Conservation (phyloP, 768 basidiomycete species). For the Pleurotus sapidus region DNA sequence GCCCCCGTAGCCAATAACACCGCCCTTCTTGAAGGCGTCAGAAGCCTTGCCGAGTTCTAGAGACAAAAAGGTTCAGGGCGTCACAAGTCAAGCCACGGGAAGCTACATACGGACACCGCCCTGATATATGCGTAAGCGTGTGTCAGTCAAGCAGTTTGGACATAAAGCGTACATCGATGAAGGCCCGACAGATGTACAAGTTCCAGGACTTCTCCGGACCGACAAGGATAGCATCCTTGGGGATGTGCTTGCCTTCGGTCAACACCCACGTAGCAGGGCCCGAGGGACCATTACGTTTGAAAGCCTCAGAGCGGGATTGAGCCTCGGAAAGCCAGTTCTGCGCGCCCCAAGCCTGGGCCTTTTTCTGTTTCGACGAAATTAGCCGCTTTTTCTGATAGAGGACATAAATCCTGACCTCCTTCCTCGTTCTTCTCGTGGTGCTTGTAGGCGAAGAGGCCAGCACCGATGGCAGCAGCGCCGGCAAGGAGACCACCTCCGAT, state of each 20-base stretch:
- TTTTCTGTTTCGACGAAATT: conserved; percentile 5
- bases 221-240: conserved; percentile 52
- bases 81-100: background rate
- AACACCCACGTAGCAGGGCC: conserved; percentile 62
- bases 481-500: conserved; percentile 62
- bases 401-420: conserved; percentile 40
- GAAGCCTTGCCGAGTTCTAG: conserved; percentile 70
- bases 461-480: conserved; percentile 50
- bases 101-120: conserved; percentile 8
- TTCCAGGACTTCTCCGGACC: conserved; percentile 50
- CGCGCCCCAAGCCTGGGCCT: conserved; percentile 46
- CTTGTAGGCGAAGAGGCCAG: conserved; percentile 50
- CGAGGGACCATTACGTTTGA: conserved; percentile 36
- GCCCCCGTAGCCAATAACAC: conserved; percentile 57
- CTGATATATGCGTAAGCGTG: background rate
- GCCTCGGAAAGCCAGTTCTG: conserved; percentile 59
- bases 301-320: conserved; percentile 47
- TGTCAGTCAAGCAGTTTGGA: background rate
- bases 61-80: background rate
- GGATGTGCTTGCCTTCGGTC: conserved; percentile 57
- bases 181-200: conserved; percentile 60
- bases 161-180: conserved; percentile 35
- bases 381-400: background rate
- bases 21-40: conserved; percentile 54
- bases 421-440: conserved; percentile 55